A percentile compares a stretch with the other conserved stretches of the same genome.
Evolutionary conservation across 2,329 filamentous ascomycete genomes (phyloP).

Genomic region (Colletotrichum tropicicola): DNA sequence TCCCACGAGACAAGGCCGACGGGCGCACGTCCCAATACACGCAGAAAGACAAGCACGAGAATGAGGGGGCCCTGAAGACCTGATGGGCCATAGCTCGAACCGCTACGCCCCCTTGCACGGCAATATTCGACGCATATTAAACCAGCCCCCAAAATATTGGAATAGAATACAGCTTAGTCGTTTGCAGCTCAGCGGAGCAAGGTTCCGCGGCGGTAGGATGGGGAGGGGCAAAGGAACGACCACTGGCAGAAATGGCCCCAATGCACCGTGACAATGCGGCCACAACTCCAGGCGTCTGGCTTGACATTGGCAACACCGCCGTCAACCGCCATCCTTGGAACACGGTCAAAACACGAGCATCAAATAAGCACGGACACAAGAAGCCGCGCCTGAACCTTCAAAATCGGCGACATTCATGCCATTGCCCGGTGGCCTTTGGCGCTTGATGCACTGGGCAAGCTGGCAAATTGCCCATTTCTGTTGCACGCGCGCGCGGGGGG

Average conservation of each 20-base stretch:
- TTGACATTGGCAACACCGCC: neutral
- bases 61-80: slow-evolving; percentile 11
- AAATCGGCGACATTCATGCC: slow-evolving; percentile 17
- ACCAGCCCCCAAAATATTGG: slow-evolving; percentile 15
- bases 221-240: neutral
- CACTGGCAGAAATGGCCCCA: neutral
- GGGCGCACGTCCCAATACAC: slow-evolving; percentile 16
- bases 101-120: neutral
- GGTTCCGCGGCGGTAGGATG: neutral
- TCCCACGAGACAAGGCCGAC: slow-evolving; percentile 5
- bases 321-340: neutral
- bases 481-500: neutral
- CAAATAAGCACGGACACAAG: neutral
- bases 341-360: neutral
- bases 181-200: neutral
- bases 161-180: neutral
- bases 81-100: slow-evolving; percentile 2
- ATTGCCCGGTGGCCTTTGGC: neutral
- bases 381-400: slow-evolving; percentile 11
- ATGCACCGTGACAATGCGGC: slow-evolving; percentile 8
- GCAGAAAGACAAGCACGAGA: neutral
- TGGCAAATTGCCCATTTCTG: neutral
- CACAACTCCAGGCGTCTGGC: neutral
- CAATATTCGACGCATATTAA: slow-evolving; percentile 20
- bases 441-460: too few relatives aligned